Evolutionary conservation across 306 rosid species (phyloP), one percentile per base, ranked within the genome.

Genomic region (Rosa lucieae): DNA sequence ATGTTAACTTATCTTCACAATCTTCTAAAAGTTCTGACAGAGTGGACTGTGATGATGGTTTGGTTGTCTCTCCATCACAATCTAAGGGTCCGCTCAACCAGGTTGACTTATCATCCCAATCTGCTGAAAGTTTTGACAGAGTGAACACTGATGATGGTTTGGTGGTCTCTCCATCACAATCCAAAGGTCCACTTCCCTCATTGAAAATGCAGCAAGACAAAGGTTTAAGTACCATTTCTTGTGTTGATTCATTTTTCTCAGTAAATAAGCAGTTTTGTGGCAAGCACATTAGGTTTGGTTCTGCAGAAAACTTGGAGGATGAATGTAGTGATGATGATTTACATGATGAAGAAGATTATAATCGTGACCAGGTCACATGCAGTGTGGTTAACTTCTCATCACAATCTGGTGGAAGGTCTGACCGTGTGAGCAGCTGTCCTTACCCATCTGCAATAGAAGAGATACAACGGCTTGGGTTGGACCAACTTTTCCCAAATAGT

Each of bases 371-470:
- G 59, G 53, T 6, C 20, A 71, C 12, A 11, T 86, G 81, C 5
- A 77, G 67, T 59, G 80, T 74, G 51, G 76, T 82, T 75, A 86
- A 75, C 40, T 10, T 83, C 47, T 77, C 86, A 20, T 75, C 84
- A 61, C 84, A 89, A 37, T 77, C 73, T 67, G 80, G 78, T 70
- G 78, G 59, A 86, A 84, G 83, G 84, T 82, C 88, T n/a, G 91
- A 91, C 62, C 89, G 87, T 77, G 84, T 81, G 59, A 90, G 95
- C 80, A 85, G 88, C 80, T 95, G 99, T 75, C 99, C 99, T 77
- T 95, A 95, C 79, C 98, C 93, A 40, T 92, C 97, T 77, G 93
- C 89, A 62, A 73, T 70, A 56, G 99, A 92, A 88, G 99, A 92
- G 92, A 88, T 87, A 84, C 81, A 77, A 71, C 88, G 98, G 59